Evolutionary conservation across 2,329 filamentous ascomycete species (phyloP).

Genomic region (Diaporthe sp.): DNA sequence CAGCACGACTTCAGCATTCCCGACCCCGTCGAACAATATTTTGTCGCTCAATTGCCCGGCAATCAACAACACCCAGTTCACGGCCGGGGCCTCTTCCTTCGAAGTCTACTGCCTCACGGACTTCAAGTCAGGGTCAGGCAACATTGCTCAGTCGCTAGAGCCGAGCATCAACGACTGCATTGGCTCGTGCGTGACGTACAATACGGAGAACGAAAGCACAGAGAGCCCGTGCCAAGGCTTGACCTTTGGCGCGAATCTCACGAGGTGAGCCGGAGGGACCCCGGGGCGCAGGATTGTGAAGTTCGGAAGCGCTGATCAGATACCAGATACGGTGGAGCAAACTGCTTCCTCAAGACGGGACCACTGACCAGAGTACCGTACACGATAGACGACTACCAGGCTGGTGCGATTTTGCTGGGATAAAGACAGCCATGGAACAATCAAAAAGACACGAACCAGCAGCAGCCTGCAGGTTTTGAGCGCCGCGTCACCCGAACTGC

Average conservation of each 20-base stretch:
- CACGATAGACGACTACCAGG: neutral
- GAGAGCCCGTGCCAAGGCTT: slow-evolving; percentile 10
- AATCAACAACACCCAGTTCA: slow-evolving; percentile 21
- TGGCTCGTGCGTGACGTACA: neutral
- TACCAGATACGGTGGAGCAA: neutral
- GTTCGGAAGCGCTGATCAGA: neutral
- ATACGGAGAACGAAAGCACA: neutral
- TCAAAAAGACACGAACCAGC: neutral
- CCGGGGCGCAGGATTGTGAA: neutral
- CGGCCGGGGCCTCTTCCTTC: neutral
- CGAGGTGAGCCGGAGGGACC: neutral
- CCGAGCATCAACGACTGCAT: slow-evolving; percentile 14
- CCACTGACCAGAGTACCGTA: slow-evolving; percentile 5
- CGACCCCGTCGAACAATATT: slow-evolving; percentile 14
- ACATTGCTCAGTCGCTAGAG: slow-evolving; percentile 16
- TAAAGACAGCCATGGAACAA: neutral
- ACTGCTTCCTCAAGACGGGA: slow-evolving; percentile 23
- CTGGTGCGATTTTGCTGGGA: slow-evolving; percentile 12
- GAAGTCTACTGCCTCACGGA: slow-evolving; percentile 12
- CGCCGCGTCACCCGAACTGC: neutral
- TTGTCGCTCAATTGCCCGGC: slow-evolving; percentile 17
- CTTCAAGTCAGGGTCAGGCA: neutral
- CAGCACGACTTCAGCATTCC: neutral
- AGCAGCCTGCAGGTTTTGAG: neutral
- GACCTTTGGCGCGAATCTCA: slow-evolving; percentile 23